A percentile compares a stretch with the other conserved stretches of the same genome.
Conservation (phyloP, 73 alveolate species). For the Effrenium voratum region DNA sequence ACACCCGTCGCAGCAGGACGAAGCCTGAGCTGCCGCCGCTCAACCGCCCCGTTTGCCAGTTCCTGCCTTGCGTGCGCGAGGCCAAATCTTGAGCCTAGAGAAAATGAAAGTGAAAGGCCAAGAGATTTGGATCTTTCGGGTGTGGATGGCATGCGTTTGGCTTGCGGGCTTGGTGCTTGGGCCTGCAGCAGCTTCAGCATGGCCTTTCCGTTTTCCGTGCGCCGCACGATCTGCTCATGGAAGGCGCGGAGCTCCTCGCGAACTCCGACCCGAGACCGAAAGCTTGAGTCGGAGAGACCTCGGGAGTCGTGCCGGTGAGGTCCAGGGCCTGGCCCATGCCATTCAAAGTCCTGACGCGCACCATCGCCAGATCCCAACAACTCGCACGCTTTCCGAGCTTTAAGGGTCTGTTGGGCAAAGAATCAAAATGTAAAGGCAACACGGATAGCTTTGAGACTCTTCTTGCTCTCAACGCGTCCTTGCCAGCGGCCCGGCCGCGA, state of each 20-base stretch:
- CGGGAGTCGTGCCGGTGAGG: constrained; percentile 62
- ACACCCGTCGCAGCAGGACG: constrained; percentile 67
- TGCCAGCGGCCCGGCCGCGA: constrained; percentile 86
- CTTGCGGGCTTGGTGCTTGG: not conserved
- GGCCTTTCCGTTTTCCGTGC: constrained; percentile 92
- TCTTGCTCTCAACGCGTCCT: not conserved
- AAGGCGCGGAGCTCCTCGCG: constrained; percentile 67
- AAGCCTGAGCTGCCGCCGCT: constrained; percentile 7
- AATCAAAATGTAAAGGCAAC: too few species aligned
- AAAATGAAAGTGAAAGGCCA: not conserved
- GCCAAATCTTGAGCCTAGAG: constrained; percentile 9
- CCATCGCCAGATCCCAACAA: not conserved
- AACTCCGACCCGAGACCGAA: not conserved
- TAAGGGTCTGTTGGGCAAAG: not conserved
- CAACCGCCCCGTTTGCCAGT: too few species aligned
- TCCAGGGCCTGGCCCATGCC: constrained; percentile 89
- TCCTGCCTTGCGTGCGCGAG: constrained; percentile 57
- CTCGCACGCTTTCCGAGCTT: not conserved
- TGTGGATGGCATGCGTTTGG: not conserved
- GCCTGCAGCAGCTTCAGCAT: constrained; percentile 93
- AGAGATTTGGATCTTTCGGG: not conserved
- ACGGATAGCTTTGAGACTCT: not conserved
- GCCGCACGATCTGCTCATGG: constrained; percentile 84
- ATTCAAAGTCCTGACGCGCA: constrained; percentile 52
- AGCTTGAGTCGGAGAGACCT: not conserved